phyloP scores from a whole-genome alignment of 495 filamentous ascomycete genomes.

The Tuber brumale region DNA sequence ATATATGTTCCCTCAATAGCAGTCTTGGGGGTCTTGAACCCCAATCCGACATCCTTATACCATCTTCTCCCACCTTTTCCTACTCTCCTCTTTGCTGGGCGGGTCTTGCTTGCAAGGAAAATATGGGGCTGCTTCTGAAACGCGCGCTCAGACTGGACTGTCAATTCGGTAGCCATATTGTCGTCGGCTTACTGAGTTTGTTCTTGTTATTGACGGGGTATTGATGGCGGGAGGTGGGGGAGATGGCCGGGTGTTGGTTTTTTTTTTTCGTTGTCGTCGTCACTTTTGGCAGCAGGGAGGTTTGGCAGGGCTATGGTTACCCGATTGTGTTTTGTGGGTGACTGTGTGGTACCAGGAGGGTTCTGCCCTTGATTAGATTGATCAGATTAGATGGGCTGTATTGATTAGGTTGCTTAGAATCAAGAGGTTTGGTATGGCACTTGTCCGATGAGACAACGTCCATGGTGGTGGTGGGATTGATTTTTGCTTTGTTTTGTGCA shows the following conservation, averaged over 20 bases:
- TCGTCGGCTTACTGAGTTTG: conserved; percentile 52
- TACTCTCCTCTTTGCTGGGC: conserved; percentile 70
- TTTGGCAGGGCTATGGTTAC: background rate
- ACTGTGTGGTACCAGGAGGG: background rate
- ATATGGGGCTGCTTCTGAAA: conserved; percentile 99
- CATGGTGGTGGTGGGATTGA: background rate
- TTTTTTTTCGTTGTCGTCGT: conserved; percentile 13
- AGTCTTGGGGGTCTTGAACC: conserved; percentile 93
- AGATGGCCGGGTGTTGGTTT: conserved; percentile 17
- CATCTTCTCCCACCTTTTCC: conserved; percentile 89
- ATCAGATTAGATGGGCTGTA: background rate
- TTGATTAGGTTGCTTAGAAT: background rate
- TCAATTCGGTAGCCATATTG: conserved; percentile 90
- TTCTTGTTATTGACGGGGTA: conserved; percentile 39
- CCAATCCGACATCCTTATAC: conserved; percentile 99
- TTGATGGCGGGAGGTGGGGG: background rate
- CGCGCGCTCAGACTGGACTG: conserved; percentile 95
- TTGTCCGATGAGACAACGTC: background rate
- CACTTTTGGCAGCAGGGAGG: background rate
- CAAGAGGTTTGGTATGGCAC: background rate
- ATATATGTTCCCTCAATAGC: conserved; percentile 99
- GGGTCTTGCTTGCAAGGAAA: conserved; percentile 87
- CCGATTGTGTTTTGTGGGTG: conserved; percentile 1
- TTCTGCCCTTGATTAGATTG: conserved; percentile 3
- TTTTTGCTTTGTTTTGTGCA: background rate